Percentiles rank a stretch among this genome's conserved stretches.
These are phyloP conservation scores for Escovopsis weberi DNA, from an alignment of 2,329 filamentous ascomycete species.

Conservation along the genomic window DNA sequence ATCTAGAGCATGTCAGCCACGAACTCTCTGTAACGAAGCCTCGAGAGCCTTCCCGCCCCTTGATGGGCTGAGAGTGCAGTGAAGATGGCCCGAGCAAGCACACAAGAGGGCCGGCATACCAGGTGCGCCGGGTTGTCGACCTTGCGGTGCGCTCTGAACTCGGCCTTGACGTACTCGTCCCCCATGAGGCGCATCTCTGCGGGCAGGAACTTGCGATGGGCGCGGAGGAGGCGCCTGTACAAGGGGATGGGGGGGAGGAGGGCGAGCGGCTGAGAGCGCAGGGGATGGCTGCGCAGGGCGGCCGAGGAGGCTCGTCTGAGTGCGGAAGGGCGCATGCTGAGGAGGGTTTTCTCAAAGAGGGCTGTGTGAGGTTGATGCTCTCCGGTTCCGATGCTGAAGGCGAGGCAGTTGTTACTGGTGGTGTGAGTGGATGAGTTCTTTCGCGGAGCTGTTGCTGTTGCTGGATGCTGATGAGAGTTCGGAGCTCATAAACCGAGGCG, in stretches of 20 bases:
- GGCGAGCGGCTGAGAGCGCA: conserved; percentile 37
- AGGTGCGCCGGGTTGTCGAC: conserved; percentile 88
- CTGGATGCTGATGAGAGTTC: too few species aligned
- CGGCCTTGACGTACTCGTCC: conserved; percentile 83
- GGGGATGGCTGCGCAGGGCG: conserved; percentile 15
- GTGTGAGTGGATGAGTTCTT: background rate
- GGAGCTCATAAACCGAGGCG: too few species aligned
- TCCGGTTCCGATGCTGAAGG: background rate
- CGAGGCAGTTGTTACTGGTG: background rate
- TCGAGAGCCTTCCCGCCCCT: background rate
- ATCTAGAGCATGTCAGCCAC: conserved; percentile 40
- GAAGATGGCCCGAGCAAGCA: background rate
- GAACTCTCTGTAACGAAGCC: too few species aligned
- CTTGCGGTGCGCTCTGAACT: conserved; percentile 71
- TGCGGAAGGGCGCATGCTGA: conserved; percentile 3
- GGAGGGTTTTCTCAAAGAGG: conserved; percentile 7
- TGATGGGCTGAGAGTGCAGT: background rate
- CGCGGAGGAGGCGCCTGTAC: conserved; percentile 74
- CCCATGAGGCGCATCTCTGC: conserved; percentile 66
- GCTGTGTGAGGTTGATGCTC: conserved; percentile 5
- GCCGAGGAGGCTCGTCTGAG: conserved; percentile 23
- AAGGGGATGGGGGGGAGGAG: conserved; percentile 78
- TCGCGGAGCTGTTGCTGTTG: too few species aligned
- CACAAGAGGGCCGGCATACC: conserved; percentile 32
- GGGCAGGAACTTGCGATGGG: conserved; percentile 67